Percentiles rank a stretch among this genome's conserved stretches.
Evolutionary conservation across 1,139 yeast genomes (phyloP).

Genomic region (Yamadazyma mexicana): DNA sequence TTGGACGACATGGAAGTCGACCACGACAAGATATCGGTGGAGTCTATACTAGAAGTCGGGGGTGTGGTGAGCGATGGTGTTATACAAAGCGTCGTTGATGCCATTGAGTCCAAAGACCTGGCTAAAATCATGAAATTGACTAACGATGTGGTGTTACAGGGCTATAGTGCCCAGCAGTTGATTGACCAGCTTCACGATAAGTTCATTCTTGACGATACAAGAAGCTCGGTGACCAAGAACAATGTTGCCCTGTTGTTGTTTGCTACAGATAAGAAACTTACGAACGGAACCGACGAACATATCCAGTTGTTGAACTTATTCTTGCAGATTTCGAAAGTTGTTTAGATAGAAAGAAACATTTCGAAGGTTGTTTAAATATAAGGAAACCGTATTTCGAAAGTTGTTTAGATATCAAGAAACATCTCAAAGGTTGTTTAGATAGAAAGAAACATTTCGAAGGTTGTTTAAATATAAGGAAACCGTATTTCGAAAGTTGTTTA

Average conservation of each 20-base stretch:
- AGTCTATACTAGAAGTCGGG: slow-evolving; percentile 69
- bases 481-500: slow-evolving; percentile 47
- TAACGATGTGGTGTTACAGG: slow-evolving; percentile 61
- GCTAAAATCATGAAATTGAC: slow-evolving; percentile 45
- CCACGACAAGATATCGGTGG: slow-evolving; percentile 35
- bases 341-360: slow-evolving; percentile 20
- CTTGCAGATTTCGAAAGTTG: slow-evolving; percentile 51
- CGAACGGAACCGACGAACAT: slow-evolving; percentile 90
- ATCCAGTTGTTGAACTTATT: slow-evolving; percentile 75
- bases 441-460: not conserved
- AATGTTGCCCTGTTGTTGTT: slow-evolving; percentile 64
- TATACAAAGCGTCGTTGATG: slow-evolving; percentile 43
- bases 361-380: too few species aligned
- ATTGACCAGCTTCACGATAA: slow-evolving; percentile 78
- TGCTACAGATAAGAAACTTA: slow-evolving; percentile 70
- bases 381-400: too few species aligned
- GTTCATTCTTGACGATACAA: slow-evolving; percentile 57
- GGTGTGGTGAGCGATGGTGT: slow-evolving; percentile 73
- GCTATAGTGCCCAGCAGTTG: slow-evolving; percentile 86
- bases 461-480: too few species aligned
- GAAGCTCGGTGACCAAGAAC: slow-evolving; percentile 61
- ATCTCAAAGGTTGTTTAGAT: slow-evolving; percentile 34
- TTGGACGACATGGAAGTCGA: slow-evolving; percentile 28
- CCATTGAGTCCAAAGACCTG: slow-evolving; percentile 38
- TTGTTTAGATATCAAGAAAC: too few species aligned